phyloP scores from a whole-genome alignment of 1,139 yeast species.

The Petasospora fabianii region DNA sequence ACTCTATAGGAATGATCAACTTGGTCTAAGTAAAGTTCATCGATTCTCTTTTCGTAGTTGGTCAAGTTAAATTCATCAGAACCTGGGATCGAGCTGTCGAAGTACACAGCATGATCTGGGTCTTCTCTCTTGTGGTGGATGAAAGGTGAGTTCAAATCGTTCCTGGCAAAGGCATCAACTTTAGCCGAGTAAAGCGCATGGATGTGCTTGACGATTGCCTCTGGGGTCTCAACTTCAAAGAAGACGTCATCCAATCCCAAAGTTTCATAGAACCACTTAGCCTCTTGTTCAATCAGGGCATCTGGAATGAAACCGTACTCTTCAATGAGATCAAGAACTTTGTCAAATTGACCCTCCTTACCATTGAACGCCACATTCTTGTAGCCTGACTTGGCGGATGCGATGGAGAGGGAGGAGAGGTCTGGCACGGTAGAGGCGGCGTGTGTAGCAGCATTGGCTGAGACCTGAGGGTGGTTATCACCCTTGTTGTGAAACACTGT shows the following conservation, averaged over 20 bases:
- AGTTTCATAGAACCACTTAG: slow-evolving; percentile 83
- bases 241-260: slow-evolving; percentile 91
- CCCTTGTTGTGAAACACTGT: too few relatives aligned
- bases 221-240: slow-evolving; percentile 81
- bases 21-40: slow-evolving; percentile 66
- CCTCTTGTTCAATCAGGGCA: slow-evolving; percentile 76
- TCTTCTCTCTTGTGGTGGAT: slow-evolving; percentile 70
- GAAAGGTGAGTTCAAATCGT: slow-evolving; percentile 47
- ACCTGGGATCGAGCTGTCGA: slow-evolving; percentile 53
- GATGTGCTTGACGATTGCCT: slow-evolving; percentile 74
- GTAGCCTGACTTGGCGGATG: slow-evolving; percentile 53
- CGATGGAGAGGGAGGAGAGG: slow-evolving; percentile 36
- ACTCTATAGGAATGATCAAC: slow-evolving; percentile 53
- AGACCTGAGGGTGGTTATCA: too few relatives aligned
- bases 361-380: slow-evolving; percentile 74
- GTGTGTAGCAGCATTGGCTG: too few relatives aligned
- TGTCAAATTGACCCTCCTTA: slow-evolving; percentile 74
- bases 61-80: slow-evolving; percentile 36
- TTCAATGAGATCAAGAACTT: slow-evolving; percentile 79
- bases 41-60: slow-evolving; percentile 65
- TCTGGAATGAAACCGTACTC: slow-evolving; percentile 89
- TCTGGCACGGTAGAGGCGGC: slow-evolving; percentile 28
- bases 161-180: slow-evolving; percentile 76
- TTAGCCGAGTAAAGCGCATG: slow-evolving; percentile 91
- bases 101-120: slow-evolving; percentile 87